Evolutionary conservation across 2,329 filamentous ascomycete genomes (phyloP), one percentile per base, ranked within the genome.

Genomic region (Dothistroma pini): DNA sequence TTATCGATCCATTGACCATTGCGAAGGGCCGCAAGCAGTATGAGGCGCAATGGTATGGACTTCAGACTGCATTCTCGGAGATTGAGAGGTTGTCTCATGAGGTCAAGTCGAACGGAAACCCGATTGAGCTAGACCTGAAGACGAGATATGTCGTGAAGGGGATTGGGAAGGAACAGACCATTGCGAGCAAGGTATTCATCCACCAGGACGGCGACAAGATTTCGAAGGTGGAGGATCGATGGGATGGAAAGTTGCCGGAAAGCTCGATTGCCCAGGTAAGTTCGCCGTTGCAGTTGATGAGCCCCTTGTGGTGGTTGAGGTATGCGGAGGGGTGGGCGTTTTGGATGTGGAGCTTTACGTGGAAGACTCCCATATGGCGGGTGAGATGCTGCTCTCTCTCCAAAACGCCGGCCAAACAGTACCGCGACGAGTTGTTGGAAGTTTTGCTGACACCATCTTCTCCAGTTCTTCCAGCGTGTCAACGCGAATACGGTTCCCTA

Each of bases 1-100:
- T 88, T 71, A 72, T 79, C 32, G 85, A 88, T 69, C 83, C 83
- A 4, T 74, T 88, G 51, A 85, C 84, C 48, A 78, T 83, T 38
- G 83, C 86, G 1, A 70, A 75, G 22, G 85, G 86, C 9, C 80
- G 82, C 58, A 78, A 82, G 64, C 79, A 83, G 68, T 83, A 75
- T 63, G 72, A 79, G 56, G 75, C 81, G 25, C 81, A 83, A 71
- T 83, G 80, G 78, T 88, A 88, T 69, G 86, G 85, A 1, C 77
- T 88, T 0, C 78, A 84, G 57, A 73, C 80, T 4, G 80, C 84
- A 2, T 88, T 88, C 71, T 78, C 75, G 50, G 79, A 84, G 54
- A 87, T 87, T 66, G 76, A 83, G 70, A 80, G 84, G 29, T 75
- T 84, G 52, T 75, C 77, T 38, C 81, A 86, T 70, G 71, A 77